phyloP scores from a whole-genome alignment of 1,284 basidiomycete species.

The Tilletia setariae region DNA sequence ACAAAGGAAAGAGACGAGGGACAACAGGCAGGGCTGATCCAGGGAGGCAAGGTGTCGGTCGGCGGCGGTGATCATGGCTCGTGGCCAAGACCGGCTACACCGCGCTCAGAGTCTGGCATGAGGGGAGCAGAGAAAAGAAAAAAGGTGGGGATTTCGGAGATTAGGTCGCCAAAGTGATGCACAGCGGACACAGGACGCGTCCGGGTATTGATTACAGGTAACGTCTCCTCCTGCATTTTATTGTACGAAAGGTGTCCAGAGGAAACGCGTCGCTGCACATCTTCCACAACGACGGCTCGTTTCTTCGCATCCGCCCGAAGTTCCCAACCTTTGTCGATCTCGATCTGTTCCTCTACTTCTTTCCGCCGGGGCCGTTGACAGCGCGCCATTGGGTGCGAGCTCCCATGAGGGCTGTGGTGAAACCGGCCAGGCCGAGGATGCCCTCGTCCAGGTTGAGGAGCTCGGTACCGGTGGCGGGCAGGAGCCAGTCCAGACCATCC shows the following conservation, averaged over 20 bases:
- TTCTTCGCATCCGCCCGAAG: too few species aligned
- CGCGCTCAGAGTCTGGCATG: too few species aligned
- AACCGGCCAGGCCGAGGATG: constrained; percentile 49
- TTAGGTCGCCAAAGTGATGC: too few species aligned
- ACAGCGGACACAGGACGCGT: not conserved
- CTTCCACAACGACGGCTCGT: too few species aligned
- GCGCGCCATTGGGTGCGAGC: constrained; percentile 51
- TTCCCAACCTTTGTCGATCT: too few species aligned
- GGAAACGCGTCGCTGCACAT: too few species aligned
- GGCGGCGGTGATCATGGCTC: too few species aligned
- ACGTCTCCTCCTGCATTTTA: not conserved
- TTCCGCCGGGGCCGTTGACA: constrained; percentile 47
- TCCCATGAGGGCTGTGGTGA: constrained; percentile 47
- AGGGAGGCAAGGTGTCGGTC: not conserved
- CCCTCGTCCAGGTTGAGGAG: constrained; percentile 81
- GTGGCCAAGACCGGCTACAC: too few species aligned
- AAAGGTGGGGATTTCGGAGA: not conserved
- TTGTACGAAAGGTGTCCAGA: too few species aligned
- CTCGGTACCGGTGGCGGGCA: constrained; percentile 80
- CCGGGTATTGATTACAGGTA: not conserved
- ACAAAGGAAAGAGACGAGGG: too few species aligned
- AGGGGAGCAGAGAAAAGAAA: not conserved
- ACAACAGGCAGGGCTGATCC: too few species aligned
- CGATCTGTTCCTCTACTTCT: constrained; percentile 34
- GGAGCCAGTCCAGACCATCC: constrained; percentile 78